phyloP scores from a whole-genome alignment of 2,329 filamentous ascomycete species.

The Aspergillus novofumigatus region DNA sequence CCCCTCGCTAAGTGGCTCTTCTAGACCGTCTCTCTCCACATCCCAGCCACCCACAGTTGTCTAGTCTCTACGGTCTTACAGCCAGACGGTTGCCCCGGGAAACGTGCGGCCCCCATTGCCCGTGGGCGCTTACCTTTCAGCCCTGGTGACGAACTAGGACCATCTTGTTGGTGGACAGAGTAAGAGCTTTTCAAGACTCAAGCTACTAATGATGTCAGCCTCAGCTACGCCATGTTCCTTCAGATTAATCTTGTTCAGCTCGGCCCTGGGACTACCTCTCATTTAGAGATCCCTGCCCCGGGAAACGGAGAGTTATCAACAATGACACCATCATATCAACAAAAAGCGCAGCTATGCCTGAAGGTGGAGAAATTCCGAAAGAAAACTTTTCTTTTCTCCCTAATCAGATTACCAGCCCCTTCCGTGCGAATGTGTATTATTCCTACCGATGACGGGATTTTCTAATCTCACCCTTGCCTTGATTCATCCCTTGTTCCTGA shows the following conservation, averaged over 20 bases:
- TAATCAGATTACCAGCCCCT: not conserved
- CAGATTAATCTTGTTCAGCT: not conserved
- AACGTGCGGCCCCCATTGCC: conserved; percentile 4
- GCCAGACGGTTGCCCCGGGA: conserved; percentile 18
- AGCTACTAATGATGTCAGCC: conserved; percentile 1
- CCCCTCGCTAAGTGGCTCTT: conserved; percentile 3
- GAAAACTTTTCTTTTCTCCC: not conserved
- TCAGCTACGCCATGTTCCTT: conserved; percentile 6
- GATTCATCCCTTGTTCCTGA: not conserved
- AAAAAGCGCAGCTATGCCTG: not conserved
- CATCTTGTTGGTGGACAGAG: not conserved
- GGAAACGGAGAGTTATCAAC: not conserved
- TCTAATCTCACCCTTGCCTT: not conserved
- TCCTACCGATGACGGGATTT: not conserved
- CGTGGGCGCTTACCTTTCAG: not conserved
- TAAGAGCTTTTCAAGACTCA: not conserved
- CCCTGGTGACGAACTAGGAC: not conserved
- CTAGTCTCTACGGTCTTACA: conserved; percentile 19
- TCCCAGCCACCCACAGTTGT: conserved; percentile 12
- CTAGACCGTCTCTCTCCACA: conserved; percentile 14
- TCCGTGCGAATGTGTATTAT: not conserved
- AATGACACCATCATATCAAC: not conserved
- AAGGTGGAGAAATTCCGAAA: not conserved
- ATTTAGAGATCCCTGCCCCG: not conserved
- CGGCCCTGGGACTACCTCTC: not conserved